These are phyloP conservation scores for Microthyrium microscopicum DNA, from an alignment of 2,329 filamentous ascomycete genomes.

Conservation along the genomic window DNA sequence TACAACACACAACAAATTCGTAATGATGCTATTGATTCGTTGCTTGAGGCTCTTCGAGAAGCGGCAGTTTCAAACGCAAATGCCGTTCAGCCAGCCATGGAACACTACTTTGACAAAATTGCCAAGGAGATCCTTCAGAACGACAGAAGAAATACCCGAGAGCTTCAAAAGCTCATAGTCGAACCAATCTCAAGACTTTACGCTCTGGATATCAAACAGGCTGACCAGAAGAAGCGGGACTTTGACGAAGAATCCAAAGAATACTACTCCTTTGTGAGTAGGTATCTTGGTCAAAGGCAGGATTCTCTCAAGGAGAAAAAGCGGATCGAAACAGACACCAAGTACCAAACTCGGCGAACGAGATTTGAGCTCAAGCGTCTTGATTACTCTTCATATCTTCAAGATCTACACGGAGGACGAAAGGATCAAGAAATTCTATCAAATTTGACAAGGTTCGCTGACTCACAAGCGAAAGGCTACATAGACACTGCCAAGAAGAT, in stretches of 20 bases:
- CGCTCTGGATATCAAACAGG: slow-evolving; percentile 92
- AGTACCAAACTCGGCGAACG: slow-evolving; percentile 83
- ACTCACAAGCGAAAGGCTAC: slow-evolving; percentile 73
- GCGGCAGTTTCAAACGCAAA: slow-evolving; percentile 84
- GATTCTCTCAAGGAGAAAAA: slow-evolving; percentile 98
- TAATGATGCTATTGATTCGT: slow-evolving; percentile 69
- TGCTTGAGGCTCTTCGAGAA: slow-evolving; percentile 75
- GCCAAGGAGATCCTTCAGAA: slow-evolving; percentile 78
- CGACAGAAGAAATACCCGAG: slow-evolving; percentile 66
- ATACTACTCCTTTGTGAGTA: slow-evolving; percentile 88
- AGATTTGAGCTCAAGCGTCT: slow-evolving; percentile 97
- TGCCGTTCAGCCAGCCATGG: slow-evolving; percentile 88
- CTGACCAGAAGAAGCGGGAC: slow-evolving; percentile 88
- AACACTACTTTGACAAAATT: slow-evolving; percentile 97
- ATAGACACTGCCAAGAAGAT: slow-evolving; percentile 72
- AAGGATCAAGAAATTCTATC: slow-evolving; percentile 96
- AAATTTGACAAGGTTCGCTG: slow-evolving; percentile 84
- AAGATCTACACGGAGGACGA: slow-evolving; percentile 94
- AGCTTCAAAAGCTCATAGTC: slow-evolving; percentile 85
- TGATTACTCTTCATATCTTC: slow-evolving; percentile 98
- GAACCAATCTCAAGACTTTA: slow-evolving; percentile 87
- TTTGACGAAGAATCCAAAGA: slow-evolving; percentile 99
- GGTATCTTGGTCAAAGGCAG: slow-evolving; percentile 89
- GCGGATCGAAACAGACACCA: slow-evolving; percentile 81
- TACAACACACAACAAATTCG: slow-evolving; percentile 63